Conservation (phyloP, 352 stramenopile species). For the Globisporangium canariense region DNA sequence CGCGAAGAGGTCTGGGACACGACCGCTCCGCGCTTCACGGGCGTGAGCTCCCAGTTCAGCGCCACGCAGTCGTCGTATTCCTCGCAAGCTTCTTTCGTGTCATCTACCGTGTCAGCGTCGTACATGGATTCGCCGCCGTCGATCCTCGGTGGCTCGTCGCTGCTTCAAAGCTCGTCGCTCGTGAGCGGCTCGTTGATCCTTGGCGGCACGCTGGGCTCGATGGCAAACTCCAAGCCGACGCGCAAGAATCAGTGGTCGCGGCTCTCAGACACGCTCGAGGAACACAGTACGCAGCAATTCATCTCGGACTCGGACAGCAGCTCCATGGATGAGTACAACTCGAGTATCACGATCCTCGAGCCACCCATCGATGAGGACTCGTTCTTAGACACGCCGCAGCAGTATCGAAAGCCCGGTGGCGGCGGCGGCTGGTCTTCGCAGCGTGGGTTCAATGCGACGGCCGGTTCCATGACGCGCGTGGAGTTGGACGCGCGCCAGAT, state of each 20-base stretch:
- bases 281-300: conserved; percentile 34
- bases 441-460: not conserved
- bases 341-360: conserved; percentile 38
- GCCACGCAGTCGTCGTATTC: conserved; percentile 39
- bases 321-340: conserved; percentile 45
- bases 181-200: conserved; percentile 12
- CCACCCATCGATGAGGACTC: conserved; percentile 20
- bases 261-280: conserved; percentile 33
- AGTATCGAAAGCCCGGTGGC: conserved; percentile 11
- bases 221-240: not conserved
- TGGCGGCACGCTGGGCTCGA: conserved; percentile 13
- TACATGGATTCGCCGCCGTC: conserved; percentile 43
- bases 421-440: not conserved
- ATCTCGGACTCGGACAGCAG: conserved; percentile 37
- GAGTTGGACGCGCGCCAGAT: not conserved
- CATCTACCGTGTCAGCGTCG: conserved; percentile 29
- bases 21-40: conserved; percentile 51
- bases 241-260: conserved; percentile 20
- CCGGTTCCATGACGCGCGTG: not conserved
- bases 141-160: conserved; percentile 16
- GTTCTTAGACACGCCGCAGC: conserved; percentile 22
- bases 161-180: conserved; percentile 13
- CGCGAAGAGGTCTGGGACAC: conserved; percentile 75
- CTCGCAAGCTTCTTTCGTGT: conserved; percentile 34
- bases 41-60: conserved; percentile 45